phyloP scores from a whole-genome alignment of 2,329 filamentous ascomycete species.

The Alternaria arbusti region DNA sequence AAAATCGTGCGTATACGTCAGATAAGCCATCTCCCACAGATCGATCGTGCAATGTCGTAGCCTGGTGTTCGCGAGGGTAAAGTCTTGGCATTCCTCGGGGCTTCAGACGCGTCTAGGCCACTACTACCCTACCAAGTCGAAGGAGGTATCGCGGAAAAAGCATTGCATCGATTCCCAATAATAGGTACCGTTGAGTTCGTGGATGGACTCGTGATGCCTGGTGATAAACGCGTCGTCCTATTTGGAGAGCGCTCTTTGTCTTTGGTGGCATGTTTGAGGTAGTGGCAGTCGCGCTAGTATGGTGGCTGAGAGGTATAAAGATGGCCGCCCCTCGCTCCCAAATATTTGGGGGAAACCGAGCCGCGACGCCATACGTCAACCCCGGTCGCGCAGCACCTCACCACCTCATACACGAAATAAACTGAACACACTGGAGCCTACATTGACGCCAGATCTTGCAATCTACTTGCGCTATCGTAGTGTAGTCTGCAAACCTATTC shows the following conservation, averaged over 20 bases:
- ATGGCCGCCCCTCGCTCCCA: slow-evolving; percentile 12
- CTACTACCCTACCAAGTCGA: neutral
- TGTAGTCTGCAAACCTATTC: neutral
- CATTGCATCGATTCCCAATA: neutral
- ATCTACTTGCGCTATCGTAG: neutral
- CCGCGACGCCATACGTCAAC: slow-evolving; percentile 25
- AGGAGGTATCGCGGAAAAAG: neutral
- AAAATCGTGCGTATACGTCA: neutral
- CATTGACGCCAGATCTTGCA: neutral
- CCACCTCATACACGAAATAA: neutral
- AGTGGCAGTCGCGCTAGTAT: slow-evolving; percentile 9
- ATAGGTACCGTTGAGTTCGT: neutral
- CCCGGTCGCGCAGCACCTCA: slow-evolving; percentile 11
- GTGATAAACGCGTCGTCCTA: neutral
- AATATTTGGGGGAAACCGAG: slow-evolving; percentile 17
- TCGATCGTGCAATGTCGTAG: neutral
- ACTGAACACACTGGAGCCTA: neutral
- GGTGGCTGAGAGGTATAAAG: slow-evolving; percentile 18
- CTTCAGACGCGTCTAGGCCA: neutral
- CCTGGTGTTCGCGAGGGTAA: neutral
- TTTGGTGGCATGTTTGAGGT: slow-evolving; percentile 3
- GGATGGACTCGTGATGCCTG: neutral
- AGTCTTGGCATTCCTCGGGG: neutral
- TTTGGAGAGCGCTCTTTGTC: slow-evolving; percentile 2
- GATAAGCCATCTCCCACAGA: neutral